These are phyloP conservation scores for Hericium coralloides DNA, from an alignment of 768 basidiomycete species.

Conservation along the genomic window DNA sequence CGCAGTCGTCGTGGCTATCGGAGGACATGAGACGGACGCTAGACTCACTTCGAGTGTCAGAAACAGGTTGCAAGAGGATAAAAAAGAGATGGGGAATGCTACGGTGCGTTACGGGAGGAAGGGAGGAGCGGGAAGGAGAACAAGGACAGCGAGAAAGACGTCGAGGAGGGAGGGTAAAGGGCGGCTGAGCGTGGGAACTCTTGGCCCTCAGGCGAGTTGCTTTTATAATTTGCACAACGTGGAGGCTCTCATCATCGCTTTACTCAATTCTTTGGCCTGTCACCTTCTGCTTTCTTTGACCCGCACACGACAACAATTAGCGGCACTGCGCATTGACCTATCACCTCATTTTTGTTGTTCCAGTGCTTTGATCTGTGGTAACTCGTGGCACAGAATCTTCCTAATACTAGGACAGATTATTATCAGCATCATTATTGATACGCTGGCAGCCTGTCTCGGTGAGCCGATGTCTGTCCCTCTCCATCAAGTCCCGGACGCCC, in stretches of 20 bases:
- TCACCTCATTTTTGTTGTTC: neutral
- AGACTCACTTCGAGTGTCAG: neutral
- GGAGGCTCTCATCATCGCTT: slow-evolving; percentile 6
- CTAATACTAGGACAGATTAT: too few species aligned
- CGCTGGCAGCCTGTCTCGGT: too few species aligned
- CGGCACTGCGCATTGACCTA: neutral
- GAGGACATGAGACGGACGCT: neutral
- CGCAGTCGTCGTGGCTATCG: neutral
- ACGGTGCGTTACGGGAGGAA: slow-evolving; percentile 1
- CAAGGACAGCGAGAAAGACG: slow-evolving; percentile 5
- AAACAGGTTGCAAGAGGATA: neutral
- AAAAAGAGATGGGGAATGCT: neutral
- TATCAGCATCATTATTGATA: too few species aligned
- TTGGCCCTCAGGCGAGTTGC: slow-evolving; percentile 9
- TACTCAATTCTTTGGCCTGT: slow-evolving; percentile 1
- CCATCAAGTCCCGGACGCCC: too few species aligned
- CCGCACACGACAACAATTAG: neutral
- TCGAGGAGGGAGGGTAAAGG: slow-evolving; percentile 12
- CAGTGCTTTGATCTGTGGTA: too few species aligned
- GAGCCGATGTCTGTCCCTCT: too few species aligned
- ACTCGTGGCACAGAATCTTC: too few species aligned
- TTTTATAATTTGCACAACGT: slow-evolving; percentile 15
- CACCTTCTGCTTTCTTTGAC: slow-evolving; percentile 1
- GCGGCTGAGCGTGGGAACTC: slow-evolving; percentile 21
- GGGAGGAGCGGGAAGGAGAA: slow-evolving; percentile 8